Evolutionary conservation across 345 rosid genomes (phyloP).

Genomic region (Populus ilicifolia): DNA sequence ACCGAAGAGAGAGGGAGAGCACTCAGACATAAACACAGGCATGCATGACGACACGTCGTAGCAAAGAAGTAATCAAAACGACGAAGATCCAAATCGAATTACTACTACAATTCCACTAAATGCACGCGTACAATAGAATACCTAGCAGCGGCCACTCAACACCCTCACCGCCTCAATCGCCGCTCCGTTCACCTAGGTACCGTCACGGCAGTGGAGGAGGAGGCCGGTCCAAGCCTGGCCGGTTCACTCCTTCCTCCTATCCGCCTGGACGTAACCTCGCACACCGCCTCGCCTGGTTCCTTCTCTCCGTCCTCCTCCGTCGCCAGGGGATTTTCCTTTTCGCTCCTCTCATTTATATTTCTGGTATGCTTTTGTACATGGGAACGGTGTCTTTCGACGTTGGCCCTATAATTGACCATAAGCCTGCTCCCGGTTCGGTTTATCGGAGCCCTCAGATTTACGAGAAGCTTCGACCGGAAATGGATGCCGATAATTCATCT

Average conservation of each 20-base stretch:
- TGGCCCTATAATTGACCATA: constrained; percentile 55
- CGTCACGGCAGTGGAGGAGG: constrained; percentile 39
- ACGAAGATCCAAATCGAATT: background rate
- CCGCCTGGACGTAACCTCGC: constrained; percentile 46
- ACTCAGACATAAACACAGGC: background rate
- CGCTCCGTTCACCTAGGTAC: constrained; percentile 82
- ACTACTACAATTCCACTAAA: constrained; percentile 29
- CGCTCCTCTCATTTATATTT: constrained; percentile 88
- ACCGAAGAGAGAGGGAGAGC: background rate
- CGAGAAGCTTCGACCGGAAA: constrained; percentile 71
- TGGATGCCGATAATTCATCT: constrained; percentile 90
- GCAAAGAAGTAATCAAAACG: background rate
- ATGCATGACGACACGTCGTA: constrained; percentile 2
- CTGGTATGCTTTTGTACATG: constrained; percentile 93
- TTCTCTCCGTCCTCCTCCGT: constrained; percentile 84
- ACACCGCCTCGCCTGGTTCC: constrained; percentile 80
- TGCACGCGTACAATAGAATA: constrained; percentile 75
- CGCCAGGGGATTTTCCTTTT: constrained; percentile 88
- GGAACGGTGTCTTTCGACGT: constrained; percentile 87
- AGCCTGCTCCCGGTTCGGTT: constrained; percentile 78
- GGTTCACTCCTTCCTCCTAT: constrained; percentile 34
- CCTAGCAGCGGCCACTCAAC: constrained; percentile 91
- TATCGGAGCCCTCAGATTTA: constrained; percentile 91
- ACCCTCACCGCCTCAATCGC: constrained; percentile 97
- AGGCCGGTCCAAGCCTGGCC: constrained; percentile 52